Conservation (phyloP, 768 basidiomycete species). For the Macrolepiota fuliginosa region DNA sequence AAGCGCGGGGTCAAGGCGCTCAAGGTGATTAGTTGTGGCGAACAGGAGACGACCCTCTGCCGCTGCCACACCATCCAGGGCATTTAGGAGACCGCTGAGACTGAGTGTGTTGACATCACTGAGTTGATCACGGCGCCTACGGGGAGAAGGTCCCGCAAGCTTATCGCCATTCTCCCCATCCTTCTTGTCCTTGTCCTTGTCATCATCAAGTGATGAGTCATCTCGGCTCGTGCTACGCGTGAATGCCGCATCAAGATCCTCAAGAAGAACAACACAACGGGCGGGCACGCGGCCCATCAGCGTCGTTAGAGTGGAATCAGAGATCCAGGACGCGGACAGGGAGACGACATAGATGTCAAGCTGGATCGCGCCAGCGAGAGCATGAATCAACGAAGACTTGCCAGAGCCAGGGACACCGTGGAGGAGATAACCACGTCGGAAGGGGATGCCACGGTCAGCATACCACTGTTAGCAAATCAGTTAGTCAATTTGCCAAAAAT, state of each 20-base stretch:
- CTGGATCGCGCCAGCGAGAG: conserved; percentile 84
- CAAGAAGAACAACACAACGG: conserved; percentile 82
- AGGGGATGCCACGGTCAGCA: conserved; percentile 89
- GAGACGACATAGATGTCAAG: conserved; percentile 93
- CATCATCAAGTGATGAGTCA: conserved; percentile 46
- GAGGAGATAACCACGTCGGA: conserved; percentile 83
- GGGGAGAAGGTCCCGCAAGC: conserved; percentile 24
- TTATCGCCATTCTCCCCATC: conserved; percentile 30
- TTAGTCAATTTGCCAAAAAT: conserved; percentile 1
- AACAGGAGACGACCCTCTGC: conserved; percentile 87
- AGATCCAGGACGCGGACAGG: conserved; percentile 82
- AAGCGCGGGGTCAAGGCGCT: conserved; percentile 85
- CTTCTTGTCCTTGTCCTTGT: conserved; percentile 31
- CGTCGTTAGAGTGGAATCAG: conserved; percentile 80
- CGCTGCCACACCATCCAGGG: conserved; percentile 83
- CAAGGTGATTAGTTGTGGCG: conserved; percentile 90
- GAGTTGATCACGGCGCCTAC: conserved; percentile 50
- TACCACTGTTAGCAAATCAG: conserved; percentile 60
- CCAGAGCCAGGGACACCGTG: conserved; percentile 86
- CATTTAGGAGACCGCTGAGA: conserved; percentile 79
- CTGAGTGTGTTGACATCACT: conserved; percentile 81
- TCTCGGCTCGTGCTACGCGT: conserved; percentile 72
- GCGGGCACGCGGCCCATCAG: conserved; percentile 87
- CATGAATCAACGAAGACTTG: conserved; percentile 83
- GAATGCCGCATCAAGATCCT: conserved; percentile 90